These are phyloP conservation scores for Dacryopinax spathularia DNA, from an alignment of 768 basidiomycete genomes.

Conservation along the genomic window DNA sequence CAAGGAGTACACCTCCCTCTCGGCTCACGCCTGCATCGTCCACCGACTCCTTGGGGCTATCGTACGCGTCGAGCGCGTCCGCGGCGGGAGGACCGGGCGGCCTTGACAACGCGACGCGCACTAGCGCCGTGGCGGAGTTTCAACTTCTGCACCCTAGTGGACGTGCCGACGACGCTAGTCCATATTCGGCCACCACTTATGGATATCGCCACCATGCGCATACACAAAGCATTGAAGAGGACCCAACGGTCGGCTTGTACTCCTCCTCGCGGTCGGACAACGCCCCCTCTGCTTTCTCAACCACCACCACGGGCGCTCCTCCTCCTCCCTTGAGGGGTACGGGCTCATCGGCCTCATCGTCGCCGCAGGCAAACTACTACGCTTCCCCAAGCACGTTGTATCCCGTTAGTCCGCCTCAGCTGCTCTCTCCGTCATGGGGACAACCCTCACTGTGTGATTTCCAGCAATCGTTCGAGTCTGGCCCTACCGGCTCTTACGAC, in stretches of 20 bases:
- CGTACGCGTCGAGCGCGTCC: neutral
- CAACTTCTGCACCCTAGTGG: conserved; percentile 4
- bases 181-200: neutral
- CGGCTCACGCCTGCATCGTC: neutral
- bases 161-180: conserved; percentile 3
- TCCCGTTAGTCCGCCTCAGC: conserved; percentile 2
- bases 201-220: neutral
- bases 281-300: neutral
- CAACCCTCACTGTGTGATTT: conserved; percentile 2
- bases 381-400: neutral
- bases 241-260: neutral
- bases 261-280: neutral
- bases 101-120: conserved; percentile 2
- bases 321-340: neutral
- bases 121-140: conserved; percentile 1
- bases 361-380: neutral
- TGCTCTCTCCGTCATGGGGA: conserved; percentile 1
- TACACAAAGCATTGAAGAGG: conserved; percentile 2
- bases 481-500: neutral
- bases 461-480: neutral
- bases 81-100: neutral
- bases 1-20: neutral
- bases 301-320: neutral
- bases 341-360: neutral
- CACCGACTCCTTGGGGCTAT: neutral